Evolutionary conservation across 2,329 filamentous ascomycete species (phyloP).

Genomic region (Westerdykella aurantiaca): DNA sequence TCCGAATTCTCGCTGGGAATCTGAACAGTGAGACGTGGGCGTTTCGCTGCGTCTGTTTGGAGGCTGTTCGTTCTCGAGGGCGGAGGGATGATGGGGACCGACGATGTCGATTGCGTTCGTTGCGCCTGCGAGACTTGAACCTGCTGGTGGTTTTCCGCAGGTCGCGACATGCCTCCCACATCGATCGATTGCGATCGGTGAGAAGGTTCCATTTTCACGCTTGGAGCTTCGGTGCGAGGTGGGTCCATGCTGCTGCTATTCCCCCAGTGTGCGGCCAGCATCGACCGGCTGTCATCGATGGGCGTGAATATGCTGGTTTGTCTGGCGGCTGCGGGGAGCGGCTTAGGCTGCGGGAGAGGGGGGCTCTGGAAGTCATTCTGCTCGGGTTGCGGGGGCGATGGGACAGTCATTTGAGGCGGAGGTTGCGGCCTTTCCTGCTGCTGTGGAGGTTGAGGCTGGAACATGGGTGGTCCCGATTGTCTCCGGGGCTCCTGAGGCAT

Average conservation of each 20-base stretch:
- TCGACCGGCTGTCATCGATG: constrained; percentile 86
- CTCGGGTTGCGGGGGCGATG: constrained; percentile 48
- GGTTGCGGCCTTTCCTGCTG: constrained; percentile 46
- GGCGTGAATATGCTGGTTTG: constrained; percentile 93
- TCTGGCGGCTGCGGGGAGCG: constrained; percentile 57
- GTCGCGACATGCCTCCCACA: constrained; percentile 45
- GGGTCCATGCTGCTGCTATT: constrained; percentile 50
- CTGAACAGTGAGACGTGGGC: constrained; percentile 84
- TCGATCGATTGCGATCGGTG: constrained; percentile 61
- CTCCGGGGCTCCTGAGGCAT: constrained; percentile 69
- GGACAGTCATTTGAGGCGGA: constrained; percentile 34
- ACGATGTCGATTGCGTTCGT: constrained; percentile 53
- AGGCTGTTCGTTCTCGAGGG: constrained; percentile 40
- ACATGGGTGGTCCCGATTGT: constrained; percentile 62
- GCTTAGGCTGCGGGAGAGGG: constrained; percentile 58
- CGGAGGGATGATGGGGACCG: constrained; percentile 39
- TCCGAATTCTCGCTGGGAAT: constrained; percentile 91
- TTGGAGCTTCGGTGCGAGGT: constrained; percentile 39
- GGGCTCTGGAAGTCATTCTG: constrained; percentile 50
- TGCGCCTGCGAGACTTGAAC: constrained; percentile 34
- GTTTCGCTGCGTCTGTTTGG: constrained; percentile 64
- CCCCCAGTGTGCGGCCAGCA: constrained; percentile 72
- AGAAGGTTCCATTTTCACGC: constrained; percentile 38
- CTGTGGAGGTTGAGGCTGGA: constrained; percentile 52
- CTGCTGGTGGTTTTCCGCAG: constrained; percentile 32